Percentiles rank a stretch among this genome's conserved stretches.
These are phyloP conservation scores for Phylloporus gajari DNA, from an alignment of 1,284 basidiomycete genomes.

Conservation along the genomic window DNA sequence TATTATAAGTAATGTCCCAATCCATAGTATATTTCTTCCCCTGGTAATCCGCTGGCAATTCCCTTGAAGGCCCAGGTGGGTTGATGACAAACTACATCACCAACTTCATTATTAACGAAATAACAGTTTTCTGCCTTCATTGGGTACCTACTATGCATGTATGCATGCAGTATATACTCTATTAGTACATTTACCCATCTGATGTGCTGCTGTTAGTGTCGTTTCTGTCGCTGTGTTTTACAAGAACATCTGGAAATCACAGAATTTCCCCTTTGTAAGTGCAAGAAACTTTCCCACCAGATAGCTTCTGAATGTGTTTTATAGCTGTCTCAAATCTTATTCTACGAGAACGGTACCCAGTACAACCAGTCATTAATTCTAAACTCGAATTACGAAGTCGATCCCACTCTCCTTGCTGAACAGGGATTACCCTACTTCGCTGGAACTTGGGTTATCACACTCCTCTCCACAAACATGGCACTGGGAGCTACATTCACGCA, in stretches of 20 bases:
- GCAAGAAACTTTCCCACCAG: not conserved
- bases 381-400: constrained; percentile 59
- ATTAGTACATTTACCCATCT: constrained; percentile 4
- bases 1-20: not conserved
- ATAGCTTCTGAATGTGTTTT: not conserved
- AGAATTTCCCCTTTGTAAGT: constrained; percentile 59
- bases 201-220: constrained; percentile 41
- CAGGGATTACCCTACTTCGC: constrained; percentile 53
- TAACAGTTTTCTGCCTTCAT: constrained; percentile 52
- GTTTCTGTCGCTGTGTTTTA: constrained; percentile 56
- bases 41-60: constrained; percentile 54
- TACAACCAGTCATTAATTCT: constrained; percentile 61
- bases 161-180: constrained; percentile 14
- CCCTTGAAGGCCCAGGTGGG: constrained; percentile 54
- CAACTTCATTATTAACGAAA: constrained; percentile 8
- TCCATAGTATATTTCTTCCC: constrained; percentile 56
- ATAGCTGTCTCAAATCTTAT: constrained; percentile 61
- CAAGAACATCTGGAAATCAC: constrained; percentile 59
- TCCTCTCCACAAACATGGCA: constrained; percentile 43
- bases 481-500: constrained; percentile 63
- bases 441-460: constrained; percentile 53
- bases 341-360: constrained; percentile 59
- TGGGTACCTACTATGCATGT: constrained; percentile 60
- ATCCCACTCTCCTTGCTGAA: constrained; percentile 53
- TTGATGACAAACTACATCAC: not conserved